Evolutionary conservation across 2,329 filamentous ascomycete species (phyloP).

Genomic region (Clonostachys rhizophaga): DNA sequence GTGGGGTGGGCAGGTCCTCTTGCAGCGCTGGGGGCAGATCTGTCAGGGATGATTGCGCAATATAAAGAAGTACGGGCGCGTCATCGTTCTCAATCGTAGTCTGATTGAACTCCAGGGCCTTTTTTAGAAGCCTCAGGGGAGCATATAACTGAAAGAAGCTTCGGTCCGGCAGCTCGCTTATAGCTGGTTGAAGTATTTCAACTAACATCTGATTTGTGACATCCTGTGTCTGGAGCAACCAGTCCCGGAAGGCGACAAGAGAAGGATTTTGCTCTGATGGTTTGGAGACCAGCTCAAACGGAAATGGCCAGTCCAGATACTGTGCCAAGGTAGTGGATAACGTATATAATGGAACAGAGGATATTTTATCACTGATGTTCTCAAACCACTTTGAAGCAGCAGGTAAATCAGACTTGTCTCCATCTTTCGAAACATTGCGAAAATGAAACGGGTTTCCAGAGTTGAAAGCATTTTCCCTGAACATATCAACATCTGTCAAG

Average conservation of each 20-base stretch:
- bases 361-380: background rate
- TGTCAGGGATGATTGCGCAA: conserved; percentile 74
- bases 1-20: conserved; percentile 64
- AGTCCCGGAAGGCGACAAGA: conserved; percentile 17
- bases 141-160: conserved; percentile 54
- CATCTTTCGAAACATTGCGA: conserved; percentile 25
- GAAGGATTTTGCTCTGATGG: conserved; percentile 8
- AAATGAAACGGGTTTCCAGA: conserved; percentile 44
- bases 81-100: conserved; percentile 2
- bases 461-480: conserved; percentile 47
- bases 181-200: conserved; percentile 18
- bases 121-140: conserved; percentile 60
- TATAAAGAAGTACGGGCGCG: conserved; percentile 56
- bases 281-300: conserved; percentile 28
- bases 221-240: conserved; percentile 15
- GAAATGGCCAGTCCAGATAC: conserved; percentile 23
- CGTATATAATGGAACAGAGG: conserved; percentile 2
- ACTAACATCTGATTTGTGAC: conserved; percentile 20
- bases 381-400: conserved; percentile 58
- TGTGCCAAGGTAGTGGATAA: conserved; percentile 19
- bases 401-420: conserved; percentile 27
- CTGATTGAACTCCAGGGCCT: conserved; percentile 44
- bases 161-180: conserved; percentile 11
- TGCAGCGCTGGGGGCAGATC: conserved; percentile 61
- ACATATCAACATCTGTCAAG: conserved; percentile 29